phyloP scores from a whole-genome alignment of 495 filamentous ascomycete species.

The Penicillium simplicissimum region DNA sequence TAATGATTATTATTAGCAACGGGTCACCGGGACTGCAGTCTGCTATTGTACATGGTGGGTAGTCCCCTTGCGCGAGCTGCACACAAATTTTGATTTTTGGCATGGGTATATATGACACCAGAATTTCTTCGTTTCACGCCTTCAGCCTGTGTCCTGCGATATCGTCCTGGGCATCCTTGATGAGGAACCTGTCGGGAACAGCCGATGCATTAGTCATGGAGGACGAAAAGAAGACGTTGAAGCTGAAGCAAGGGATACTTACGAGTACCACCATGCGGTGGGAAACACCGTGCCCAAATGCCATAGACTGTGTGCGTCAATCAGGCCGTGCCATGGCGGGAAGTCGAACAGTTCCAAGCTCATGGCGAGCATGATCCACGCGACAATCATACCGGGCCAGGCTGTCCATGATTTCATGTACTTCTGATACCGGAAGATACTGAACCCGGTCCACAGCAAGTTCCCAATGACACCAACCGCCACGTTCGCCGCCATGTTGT shows the following conservation, averaged over 20 bases:
- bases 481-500: constrained; percentile 97
- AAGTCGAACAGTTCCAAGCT: constrained; percentile 94
- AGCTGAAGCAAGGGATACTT: constrained; percentile 42
- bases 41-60: constrained; percentile 17
- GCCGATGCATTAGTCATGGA: constrained; percentile 22
- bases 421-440: constrained; percentile 69
- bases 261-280: constrained; percentile 94
- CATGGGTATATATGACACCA: constrained; percentile 1
- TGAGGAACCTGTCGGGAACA: constrained; percentile 61
- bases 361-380: constrained; percentile 91
- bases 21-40: constrained; percentile 16
- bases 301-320: constrained; percentile 97
- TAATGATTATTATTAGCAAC: constrained; percentile 16
- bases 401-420: constrained; percentile 71
- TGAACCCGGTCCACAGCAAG: constrained; percentile 82
- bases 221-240: neutral
- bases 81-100: constrained; percentile 8
- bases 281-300: constrained; percentile 90
- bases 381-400: constrained; percentile 92
- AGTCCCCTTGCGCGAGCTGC: neutral
- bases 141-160: constrained; percentile 56
- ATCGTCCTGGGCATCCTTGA: constrained; percentile 77
- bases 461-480: constrained; percentile 79
- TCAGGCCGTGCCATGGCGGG: constrained; percentile 73
- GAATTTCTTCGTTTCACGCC: constrained; percentile 32